phyloP scores from a whole-genome alignment of 2,329 filamentous ascomycete genomes.

The Ophiostoma novo-ulmi region DNA sequence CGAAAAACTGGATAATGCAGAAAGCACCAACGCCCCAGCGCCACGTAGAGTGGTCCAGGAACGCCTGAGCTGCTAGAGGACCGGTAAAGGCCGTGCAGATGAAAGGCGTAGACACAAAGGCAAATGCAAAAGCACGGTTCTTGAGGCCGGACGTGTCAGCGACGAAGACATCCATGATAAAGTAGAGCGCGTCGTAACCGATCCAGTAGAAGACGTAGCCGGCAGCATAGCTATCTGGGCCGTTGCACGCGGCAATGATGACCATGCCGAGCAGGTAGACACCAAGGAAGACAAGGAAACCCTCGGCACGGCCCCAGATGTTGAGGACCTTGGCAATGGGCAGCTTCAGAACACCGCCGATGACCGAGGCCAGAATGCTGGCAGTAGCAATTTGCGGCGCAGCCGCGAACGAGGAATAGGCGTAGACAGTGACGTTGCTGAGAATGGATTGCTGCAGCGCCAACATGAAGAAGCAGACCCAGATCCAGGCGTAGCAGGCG shows the following conservation, averaged over 20 bases:
- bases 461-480: conserved; percentile 39
- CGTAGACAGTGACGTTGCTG: conserved; percentile 42
- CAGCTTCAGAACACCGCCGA: conserved; percentile 58
- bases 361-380: conserved; percentile 49
- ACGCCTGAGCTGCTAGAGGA: conserved; percentile 50
- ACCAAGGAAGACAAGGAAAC: conserved; percentile 50
- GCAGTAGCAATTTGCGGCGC: conserved; percentile 53
- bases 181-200: conserved; percentile 45
- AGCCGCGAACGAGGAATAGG: conserved; percentile 46
- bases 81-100: conserved; percentile 63
- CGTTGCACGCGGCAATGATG: conserved; percentile 61
- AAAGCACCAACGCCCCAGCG: conserved; percentile 65
- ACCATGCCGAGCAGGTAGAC: conserved; percentile 51
- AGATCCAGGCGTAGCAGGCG: conserved; percentile 34
- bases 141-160: conserved; percentile 62
- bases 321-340: conserved; percentile 63
- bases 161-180: conserved; percentile 53
- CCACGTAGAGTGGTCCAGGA: conserved; percentile 52
- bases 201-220: conserved; percentile 63
- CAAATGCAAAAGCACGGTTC: conserved; percentile 60
- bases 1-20: conserved; percentile 56
- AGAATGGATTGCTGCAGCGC: conserved; percentile 38
- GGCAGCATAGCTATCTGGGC: conserved; percentile 57
- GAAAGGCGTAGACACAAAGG: conserved; percentile 60
- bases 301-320: conserved; percentile 61